Conservation (phyloP, 805 yeast species). For the Ogataea salicorniae region DNA sequence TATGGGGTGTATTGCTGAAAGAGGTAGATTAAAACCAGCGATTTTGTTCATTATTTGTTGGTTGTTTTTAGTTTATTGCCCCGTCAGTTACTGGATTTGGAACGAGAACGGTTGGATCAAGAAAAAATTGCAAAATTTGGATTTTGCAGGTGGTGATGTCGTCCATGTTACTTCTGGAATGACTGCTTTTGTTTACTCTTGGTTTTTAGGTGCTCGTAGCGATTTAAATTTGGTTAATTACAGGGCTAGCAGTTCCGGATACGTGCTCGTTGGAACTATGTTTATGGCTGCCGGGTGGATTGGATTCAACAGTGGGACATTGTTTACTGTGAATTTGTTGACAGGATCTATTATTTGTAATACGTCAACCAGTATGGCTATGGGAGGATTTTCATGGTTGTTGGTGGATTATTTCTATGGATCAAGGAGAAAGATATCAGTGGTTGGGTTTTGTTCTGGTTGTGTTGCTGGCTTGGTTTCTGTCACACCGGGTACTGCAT, state of each 20-base stretch:
- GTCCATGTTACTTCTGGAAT: conserved; percentile 85
- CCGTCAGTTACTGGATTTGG: conserved; percentile 90
- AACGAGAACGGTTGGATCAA: conserved; percentile 84
- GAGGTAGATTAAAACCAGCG: conserved; percentile 79
- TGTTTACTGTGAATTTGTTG: conserved; percentile 66
- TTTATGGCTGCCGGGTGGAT: conserved; percentile 88
- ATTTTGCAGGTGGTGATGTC: conserved; percentile 94
- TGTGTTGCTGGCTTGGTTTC: conserved; percentile 88
- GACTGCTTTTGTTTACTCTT: conserved; percentile 77
- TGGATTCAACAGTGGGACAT: conserved; percentile 85
- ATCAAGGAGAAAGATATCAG: conserved; percentile 69
- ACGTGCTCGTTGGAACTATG: conserved; percentile 78
- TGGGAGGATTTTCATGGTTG: conserved; percentile 85
- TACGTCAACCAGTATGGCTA: conserved; percentile 72
- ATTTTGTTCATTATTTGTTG: conserved; percentile 71
- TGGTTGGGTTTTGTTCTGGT: conserved; percentile 92
- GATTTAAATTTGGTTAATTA: conserved; percentile 62
- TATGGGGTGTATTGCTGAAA: conserved; percentile 84
- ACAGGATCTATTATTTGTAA: conserved; percentile 80
- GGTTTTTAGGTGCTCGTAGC: conserved; percentile 68
- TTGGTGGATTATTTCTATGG: conserved; percentile 60
- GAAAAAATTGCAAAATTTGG: conserved; percentile 69
- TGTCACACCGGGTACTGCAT: conserved; percentile 90
- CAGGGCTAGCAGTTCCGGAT: conserved; percentile 82
- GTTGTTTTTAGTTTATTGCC: conserved; percentile 87